Evolutionary conservation across 2,329 filamentous ascomycete species (phyloP), one percentile per base, ranked within the genome.

Genomic region (Neocatenulostroma microsporum): DNA sequence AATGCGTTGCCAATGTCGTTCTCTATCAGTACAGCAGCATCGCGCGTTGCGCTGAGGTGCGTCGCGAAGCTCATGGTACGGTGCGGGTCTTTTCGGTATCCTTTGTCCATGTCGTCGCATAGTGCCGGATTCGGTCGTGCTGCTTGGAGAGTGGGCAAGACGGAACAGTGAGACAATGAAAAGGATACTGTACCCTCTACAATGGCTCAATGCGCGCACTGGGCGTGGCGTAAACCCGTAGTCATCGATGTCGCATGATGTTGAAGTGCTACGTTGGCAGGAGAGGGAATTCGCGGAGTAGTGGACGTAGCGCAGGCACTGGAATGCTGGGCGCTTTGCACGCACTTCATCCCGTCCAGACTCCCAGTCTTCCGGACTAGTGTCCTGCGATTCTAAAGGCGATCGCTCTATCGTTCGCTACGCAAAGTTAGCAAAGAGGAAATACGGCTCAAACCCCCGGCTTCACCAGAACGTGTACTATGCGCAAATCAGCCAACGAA

Each of bases 131-230:
- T 14, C 31, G 31, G 31, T 8, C n/a, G n/a, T n/a, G n/a, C n/a
- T n/a, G 26, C 13, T 29, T 21, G 12, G 19, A 24, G 15, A 21
- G 5, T 15, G 13, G 31, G 25, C 20, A 34, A 34, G 31, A 20
- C 31, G 34, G n/a, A 27, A 37, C 34, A 37, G 30, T 19, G 15
- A 37, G 27, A 37, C 34, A 30, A 37, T 37, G 34, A 36, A 29
- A 36, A 14, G 6, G 10, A 32, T 32, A 32, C 30, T 21, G 3
- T 32, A 32, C 30, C 19, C 17, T 36, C 4, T 18, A 8, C 11
- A 8, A 13, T 26, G 13, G 29, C 6, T 19, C 29, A 9, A 31
- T 31, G 12, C 6, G 8, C 7, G 6, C n/a, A n/a, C n/a, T n/a
- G n/a, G n/a, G n/a, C n/a, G n/a, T n/a, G n/a, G n/a, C n/a, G n/a